Evolutionary conservation across 331 rosid genomes (phyloP).

Genomic region (Saraca asoca): DNA sequence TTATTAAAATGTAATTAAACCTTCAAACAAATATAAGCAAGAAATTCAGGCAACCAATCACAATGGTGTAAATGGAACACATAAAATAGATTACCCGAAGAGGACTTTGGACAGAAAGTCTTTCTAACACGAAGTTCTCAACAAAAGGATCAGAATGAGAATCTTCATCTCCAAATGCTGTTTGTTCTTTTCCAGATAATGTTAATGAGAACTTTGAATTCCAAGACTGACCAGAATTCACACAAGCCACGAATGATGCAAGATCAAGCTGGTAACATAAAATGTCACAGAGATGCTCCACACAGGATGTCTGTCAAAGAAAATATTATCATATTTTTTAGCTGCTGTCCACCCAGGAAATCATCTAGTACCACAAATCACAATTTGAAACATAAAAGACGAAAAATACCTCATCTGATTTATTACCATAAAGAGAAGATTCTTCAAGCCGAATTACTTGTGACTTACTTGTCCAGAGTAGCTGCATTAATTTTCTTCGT

Average conservation of each 20-base stretch:
- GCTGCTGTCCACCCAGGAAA: conserved; percentile 21
- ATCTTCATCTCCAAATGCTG: conserved; percentile 50
- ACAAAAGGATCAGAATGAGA: conserved; percentile 73
- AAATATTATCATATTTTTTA: conserved; percentile 33
- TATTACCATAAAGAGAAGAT: conserved; percentile 76
- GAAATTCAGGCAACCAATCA: conserved; percentile 30
- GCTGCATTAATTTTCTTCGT: conserved; percentile 85
- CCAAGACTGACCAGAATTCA: conserved; percentile 91
- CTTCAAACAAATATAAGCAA: conserved; percentile 19
- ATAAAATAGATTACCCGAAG: conserved; percentile 71
- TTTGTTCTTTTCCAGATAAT: conserved; percentile 66
- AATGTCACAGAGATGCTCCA: conserved; percentile 87
- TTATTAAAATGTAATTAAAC: conserved; percentile 8
- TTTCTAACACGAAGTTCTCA: conserved; percentile 93
- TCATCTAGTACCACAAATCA: conserved; percentile 41
- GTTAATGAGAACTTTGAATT: conserved; percentile 68
- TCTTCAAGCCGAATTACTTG: conserved; percentile 79
- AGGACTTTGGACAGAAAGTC: conserved; percentile 95
- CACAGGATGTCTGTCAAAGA: conserved; percentile 77
- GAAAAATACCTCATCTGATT: conserved; percentile 80
- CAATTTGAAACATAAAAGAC: conserved; percentile 36
- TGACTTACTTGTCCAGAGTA: conserved; percentile 86
- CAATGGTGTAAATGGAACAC: conserved; percentile 28
- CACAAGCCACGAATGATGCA: conserved; percentile 87
- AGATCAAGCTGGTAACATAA: conserved; percentile 92